Evolutionary conservation across 2,329 filamentous ascomycete species (phyloP).

Genomic region (Penicillium sp.): DNA sequence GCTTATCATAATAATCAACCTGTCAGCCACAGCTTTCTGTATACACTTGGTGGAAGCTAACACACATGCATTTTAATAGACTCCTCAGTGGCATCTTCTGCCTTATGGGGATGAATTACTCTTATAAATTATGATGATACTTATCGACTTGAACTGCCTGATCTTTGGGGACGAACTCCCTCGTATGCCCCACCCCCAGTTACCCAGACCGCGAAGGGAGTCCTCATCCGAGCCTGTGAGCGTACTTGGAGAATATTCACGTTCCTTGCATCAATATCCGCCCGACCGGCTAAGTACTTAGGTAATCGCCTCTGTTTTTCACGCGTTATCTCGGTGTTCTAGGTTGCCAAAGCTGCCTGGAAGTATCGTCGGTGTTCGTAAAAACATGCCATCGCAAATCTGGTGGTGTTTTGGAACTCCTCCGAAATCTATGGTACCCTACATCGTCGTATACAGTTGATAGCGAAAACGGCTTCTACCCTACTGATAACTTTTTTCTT

Average conservation of each 20-base stretch:
- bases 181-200: slow-evolving; percentile 20
- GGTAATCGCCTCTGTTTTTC: no score
- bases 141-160: slow-evolving; percentile 9
- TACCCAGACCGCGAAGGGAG: slow-evolving; percentile 13
- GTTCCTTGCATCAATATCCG: slow-evolving; percentile 4
- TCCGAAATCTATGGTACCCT: no score
- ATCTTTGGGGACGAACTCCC: slow-evolving; percentile 14
- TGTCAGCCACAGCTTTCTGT: slow-evolving; percentile 6
- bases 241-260: slow-evolving; percentile 6
- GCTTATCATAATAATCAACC: slow-evolving; percentile 5
- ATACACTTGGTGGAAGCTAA: slow-evolving; percentile 6
- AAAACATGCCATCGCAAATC: no score
- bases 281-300: slow-evolving; percentile 1
- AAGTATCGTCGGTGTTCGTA: no score
- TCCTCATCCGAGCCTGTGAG: slow-evolving; percentile 8
- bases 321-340: no score
- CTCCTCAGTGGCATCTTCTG: slow-evolving; percentile 12
- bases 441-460: no score
- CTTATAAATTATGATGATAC: slow-evolving; percentile 9
- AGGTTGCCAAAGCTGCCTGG: no score
- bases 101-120: slow-evolving; percentile 12
- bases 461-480: no score
- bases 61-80: slow-evolving; percentile 5
- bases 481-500: no score
- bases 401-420: no score